Conservation (phyloP, 352 stramenopile genomes). For the Paralagenidium karlingii region DNA sequence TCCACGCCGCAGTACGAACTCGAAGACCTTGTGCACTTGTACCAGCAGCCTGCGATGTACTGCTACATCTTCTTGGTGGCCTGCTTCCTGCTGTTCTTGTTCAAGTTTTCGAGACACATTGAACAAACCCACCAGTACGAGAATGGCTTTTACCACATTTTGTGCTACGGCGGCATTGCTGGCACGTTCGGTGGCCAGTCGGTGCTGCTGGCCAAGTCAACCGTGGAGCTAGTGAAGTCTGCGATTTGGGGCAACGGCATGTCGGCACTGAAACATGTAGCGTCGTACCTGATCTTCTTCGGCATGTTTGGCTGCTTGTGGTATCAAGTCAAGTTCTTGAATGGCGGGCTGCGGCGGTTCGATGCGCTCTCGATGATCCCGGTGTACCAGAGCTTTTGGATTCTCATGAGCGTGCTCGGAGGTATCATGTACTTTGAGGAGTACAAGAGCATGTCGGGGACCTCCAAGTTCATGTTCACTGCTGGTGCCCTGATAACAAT, state of each 20-base stretch:
- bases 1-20: slow-evolving; percentile 79
- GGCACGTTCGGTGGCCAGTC: slow-evolving; percentile 84
- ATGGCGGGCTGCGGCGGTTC: slow-evolving; percentile 79
- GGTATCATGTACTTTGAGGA: slow-evolving; percentile 90
- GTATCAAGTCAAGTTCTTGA: slow-evolving; percentile 82
- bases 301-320: slow-evolving; percentile 53
- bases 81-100: slow-evolving; percentile 43
- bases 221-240: slow-evolving; percentile 83
- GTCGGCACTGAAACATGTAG: slow-evolving; percentile 63
- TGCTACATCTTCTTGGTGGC: slow-evolving; percentile 67
- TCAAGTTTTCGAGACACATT: slow-evolving; percentile 59
- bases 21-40: slow-evolving; percentile 71
- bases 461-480: slow-evolving; percentile 73
- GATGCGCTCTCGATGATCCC: slow-evolving; percentile 83
- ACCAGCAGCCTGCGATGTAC: slow-evolving; percentile 72
- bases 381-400: slow-evolving; percentile 88
- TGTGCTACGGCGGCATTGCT: slow-evolving; percentile 81
- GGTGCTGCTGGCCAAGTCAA: slow-evolving; percentile 82
- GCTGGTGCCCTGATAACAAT: slow-evolving; percentile 66
- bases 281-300: slow-evolving; percentile 71
- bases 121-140: slow-evolving; percentile 55
- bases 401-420: slow-evolving; percentile 81
- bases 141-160: slow-evolving; percentile 61
- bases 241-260: slow-evolving; percentile 72
- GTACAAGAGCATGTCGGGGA: slow-evolving; percentile 69